These are phyloP conservation scores for Cenchrus fungigraminus DNA, from an alignment of 176 grass and related monocot genomes.

Conservation along the genomic window DNA sequence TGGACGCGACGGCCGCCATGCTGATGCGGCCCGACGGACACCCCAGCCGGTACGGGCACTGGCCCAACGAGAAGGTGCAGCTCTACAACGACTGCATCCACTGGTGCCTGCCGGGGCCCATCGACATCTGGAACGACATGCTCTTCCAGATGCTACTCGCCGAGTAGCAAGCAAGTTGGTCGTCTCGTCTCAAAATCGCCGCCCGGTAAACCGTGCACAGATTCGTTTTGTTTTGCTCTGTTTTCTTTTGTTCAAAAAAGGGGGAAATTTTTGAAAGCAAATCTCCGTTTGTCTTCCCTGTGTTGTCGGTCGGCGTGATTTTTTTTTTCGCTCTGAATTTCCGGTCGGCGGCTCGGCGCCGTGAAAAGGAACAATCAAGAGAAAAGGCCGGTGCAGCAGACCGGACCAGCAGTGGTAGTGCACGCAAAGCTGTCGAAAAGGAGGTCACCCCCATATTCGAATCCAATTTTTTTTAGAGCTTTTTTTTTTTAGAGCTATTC, in stretches of 20 bases:
- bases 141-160: conserved; percentile 70
- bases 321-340: neutral
- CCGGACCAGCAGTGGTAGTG: neutral
- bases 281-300: neutral
- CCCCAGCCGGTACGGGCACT: conserved; percentile 69
- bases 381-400: neutral
- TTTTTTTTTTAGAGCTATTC: too few relatives aligned
- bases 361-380: conserved; percentile 11
- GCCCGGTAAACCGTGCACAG: conserved; percentile 37
- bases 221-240: conserved; percentile 15
- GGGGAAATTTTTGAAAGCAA: conserved; percentile 33
- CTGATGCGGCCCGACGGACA: conserved; percentile 85
- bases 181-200: neutral
- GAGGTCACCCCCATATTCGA: too few relatives aligned
- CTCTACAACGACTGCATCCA: conserved; percentile 84
- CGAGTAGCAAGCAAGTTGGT: neutral
- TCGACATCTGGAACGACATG: conserved; percentile 83
- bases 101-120: conserved; percentile 75
- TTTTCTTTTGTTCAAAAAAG: neutral
- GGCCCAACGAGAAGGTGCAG: conserved; percentile 61
- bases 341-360: neutral
- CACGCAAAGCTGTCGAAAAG: neutral
- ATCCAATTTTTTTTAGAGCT: too few relatives aligned
- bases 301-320: neutral
- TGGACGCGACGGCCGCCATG: conserved; percentile 71